Evolutionary conservation across 768 basidiomycete genomes (phyloP).

Genomic region (Tricholoma sp.): DNA sequence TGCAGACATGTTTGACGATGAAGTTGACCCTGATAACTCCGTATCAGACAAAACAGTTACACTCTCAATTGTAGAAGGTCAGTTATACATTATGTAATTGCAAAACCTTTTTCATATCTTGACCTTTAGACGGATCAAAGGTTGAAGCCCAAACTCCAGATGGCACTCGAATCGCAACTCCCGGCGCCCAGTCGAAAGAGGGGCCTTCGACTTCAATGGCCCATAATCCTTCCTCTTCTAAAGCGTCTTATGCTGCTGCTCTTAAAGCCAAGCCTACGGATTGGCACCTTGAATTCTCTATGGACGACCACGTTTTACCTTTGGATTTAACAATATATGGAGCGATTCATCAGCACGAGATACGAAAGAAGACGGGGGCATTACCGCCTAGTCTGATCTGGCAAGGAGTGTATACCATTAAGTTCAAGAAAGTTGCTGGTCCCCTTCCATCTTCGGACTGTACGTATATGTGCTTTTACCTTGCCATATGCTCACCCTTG

Average conservation of each 20-base stretch:
- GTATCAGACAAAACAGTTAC: slow-evolving; percentile 82
- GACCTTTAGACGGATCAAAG: slow-evolving; percentile 77
- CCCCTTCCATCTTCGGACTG: slow-evolving; percentile 63
- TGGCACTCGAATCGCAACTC: slow-evolving; percentile 90
- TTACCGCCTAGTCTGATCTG: slow-evolving; percentile 72
- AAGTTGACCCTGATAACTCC: slow-evolving; percentile 67
- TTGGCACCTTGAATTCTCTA: slow-evolving; percentile 95
- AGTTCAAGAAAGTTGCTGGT: slow-evolving; percentile 88
- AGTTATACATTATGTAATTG: slow-evolving; percentile 9
- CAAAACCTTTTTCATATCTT: slow-evolving; percentile 5
- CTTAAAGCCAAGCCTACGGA: slow-evolving; percentile 90
- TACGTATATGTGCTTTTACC: slow-evolving; percentile 26
- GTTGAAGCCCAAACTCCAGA: slow-evolving; percentile 96
- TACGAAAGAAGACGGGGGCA: slow-evolving; percentile 64
- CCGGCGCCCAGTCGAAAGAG: slow-evolving; percentile 48
- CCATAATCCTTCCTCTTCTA: slow-evolving; percentile 26
- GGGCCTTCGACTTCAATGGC: slow-evolving; percentile 25
- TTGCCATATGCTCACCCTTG: not conserved
- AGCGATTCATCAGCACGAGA: slow-evolving; percentile 89
- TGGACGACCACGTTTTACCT: slow-evolving; percentile 82
- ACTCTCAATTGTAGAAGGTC: slow-evolving; percentile 76
- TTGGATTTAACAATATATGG: slow-evolving; percentile 94
- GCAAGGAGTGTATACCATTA: slow-evolving; percentile 88
- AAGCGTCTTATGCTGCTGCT: slow-evolving; percentile 88
- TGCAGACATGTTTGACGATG: slow-evolving; percentile 87